Evolutionary conservation across 495 filamentous ascomycete genomes (phyloP).

Genomic region (Evansstolkia leycettana): DNA sequence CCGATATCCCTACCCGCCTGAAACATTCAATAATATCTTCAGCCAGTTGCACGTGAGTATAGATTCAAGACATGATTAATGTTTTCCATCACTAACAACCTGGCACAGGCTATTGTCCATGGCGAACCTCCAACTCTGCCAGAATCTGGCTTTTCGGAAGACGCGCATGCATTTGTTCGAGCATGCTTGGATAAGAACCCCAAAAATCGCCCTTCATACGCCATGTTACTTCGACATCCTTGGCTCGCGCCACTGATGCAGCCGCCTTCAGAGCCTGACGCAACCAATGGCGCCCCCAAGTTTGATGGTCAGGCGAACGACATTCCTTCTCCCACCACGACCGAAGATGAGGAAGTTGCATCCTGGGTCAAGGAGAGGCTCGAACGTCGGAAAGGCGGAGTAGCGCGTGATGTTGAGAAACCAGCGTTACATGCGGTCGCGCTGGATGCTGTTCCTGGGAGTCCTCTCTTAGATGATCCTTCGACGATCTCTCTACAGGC

Average conservation of each 20-base stretch:
- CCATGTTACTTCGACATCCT: slow-evolving; percentile 74
- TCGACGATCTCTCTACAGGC: slow-evolving; percentile 1
- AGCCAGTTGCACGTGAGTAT: slow-evolving; percentile 86
- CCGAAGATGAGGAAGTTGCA: slow-evolving; percentile 66
- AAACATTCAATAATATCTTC: slow-evolving; percentile 98
- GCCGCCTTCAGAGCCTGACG: slow-evolving; percentile 70
- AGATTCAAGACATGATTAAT: slow-evolving; percentile 1
- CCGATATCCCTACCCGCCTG: slow-evolving; percentile 90
- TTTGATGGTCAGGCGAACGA: background rate
- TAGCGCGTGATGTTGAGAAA: slow-evolving; percentile 32
- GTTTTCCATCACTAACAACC: no score
- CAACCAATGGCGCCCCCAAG: slow-evolving; percentile 45
- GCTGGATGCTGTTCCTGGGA: slow-evolving; percentile 43
- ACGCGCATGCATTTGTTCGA: slow-evolving; percentile 75
- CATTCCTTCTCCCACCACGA: slow-evolving; percentile 30
- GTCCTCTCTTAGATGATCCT: slow-evolving; percentile 20
- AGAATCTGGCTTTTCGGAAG: slow-evolving; percentile 57
- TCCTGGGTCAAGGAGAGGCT: slow-evolving; percentile 72
- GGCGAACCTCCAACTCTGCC: slow-evolving; percentile 86
- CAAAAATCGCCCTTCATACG: slow-evolving; percentile 78
- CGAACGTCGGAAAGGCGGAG: slow-evolving; percentile 43
- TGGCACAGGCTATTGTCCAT: slow-evolving; percentile 81
- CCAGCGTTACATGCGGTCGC: slow-evolving; percentile 73
- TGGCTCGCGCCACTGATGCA: slow-evolving; percentile 76
- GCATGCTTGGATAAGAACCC: slow-evolving; percentile 90